These are phyloP conservation scores for Phaeosphaeriaceae sp. DNA, from an alignment of 2,329 filamentous ascomycete genomes.

Conservation along the genomic window DNA sequence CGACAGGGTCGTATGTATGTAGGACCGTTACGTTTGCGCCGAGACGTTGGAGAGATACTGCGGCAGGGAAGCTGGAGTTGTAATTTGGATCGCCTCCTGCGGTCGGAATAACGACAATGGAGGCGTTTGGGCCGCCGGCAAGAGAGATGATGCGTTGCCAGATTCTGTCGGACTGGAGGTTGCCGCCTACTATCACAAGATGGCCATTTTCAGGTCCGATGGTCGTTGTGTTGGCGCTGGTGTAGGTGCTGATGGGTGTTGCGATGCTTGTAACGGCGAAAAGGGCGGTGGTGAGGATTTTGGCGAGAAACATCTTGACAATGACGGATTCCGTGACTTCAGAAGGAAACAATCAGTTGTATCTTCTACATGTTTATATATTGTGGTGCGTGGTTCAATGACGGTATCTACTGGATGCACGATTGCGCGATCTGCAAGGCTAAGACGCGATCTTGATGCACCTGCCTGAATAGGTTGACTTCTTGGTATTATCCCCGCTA, in stretches of 20 bases:
- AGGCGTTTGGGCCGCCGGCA: constrained; percentile 28
- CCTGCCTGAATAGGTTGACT: constrained; percentile 9
- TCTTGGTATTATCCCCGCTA: background rate
- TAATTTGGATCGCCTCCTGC: constrained; percentile 32
- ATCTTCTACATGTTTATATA: background rate
- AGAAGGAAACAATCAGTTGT: background rate
- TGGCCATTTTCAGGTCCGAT: constrained; percentile 31
- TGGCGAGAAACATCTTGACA: constrained; percentile 15
- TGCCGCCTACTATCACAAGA: constrained; percentile 34
- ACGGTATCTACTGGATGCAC: constrained; percentile 4
- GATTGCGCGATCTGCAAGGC: constrained; percentile 5
- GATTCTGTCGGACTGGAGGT: constrained; percentile 30
- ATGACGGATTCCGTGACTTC: too few species aligned
- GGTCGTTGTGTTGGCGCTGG: constrained; percentile 20
- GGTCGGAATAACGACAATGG: constrained; percentile 33
- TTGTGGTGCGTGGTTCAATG: background rate
- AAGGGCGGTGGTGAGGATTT: constrained; percentile 8
- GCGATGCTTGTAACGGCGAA: constrained; percentile 13
- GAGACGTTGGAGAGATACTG: constrained; percentile 21
- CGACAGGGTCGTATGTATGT: constrained; percentile 32
- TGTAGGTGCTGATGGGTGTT: constrained; percentile 3
- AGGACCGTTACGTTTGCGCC: constrained; percentile 33
- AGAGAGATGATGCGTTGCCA: constrained; percentile 35
- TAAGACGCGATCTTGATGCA: constrained; percentile 10
- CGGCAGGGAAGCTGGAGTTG: constrained; percentile 24